Percentiles rank a stretch among this genome's conserved stretches.
phyloP scores from a whole-genome alignment of 345 rosid genomes.

The Laguncularia racemosa region DNA sequence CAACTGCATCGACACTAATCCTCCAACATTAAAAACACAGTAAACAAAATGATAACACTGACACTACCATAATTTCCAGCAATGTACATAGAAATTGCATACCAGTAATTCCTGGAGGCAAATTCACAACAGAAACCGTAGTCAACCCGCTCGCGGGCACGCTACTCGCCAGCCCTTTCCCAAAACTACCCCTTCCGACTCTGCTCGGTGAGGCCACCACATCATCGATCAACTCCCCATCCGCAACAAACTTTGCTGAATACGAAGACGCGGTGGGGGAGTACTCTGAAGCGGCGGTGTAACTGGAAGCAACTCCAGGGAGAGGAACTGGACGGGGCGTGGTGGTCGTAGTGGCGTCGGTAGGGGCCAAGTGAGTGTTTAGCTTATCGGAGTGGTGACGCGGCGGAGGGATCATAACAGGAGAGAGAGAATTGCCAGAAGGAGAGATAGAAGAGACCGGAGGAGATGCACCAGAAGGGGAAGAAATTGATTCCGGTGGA shows the following conservation, averaged over 20 bases:
- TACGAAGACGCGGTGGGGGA: constrained; percentile 22
- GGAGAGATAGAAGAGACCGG: constrained; percentile 37
- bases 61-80: neutral
- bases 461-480: constrained; percentile 15
- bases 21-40: neutral
- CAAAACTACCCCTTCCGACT: constrained; percentile 25
- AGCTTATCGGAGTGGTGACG: constrained; percentile 48
- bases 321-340: constrained; percentile 11
- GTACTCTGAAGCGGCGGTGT: constrained; percentile 13
- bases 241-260: constrained; percentile 5
- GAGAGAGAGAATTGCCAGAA: constrained; percentile 62
- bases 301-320: constrained; percentile 5
- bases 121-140: constrained; percentile 58
- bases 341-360: neutral
- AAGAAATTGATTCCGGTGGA: constrained; percentile 31
- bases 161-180: constrained; percentile 43
- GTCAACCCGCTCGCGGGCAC: constrained; percentile 68
- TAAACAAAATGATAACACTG: neutral
- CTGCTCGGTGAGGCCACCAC: constrained; percentile 26
- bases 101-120: constrained; percentile 63
- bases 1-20: neutral
- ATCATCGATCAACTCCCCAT: constrained; percentile 21
- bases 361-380: constrained; percentile 18
- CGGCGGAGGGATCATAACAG: constrained; percentile 91
- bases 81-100: neutral